These are phyloP conservation scores for Paraurostyla sp. DNA, from an alignment of 73 alveolate genomes.

Conservation along the genomic window DNA sequence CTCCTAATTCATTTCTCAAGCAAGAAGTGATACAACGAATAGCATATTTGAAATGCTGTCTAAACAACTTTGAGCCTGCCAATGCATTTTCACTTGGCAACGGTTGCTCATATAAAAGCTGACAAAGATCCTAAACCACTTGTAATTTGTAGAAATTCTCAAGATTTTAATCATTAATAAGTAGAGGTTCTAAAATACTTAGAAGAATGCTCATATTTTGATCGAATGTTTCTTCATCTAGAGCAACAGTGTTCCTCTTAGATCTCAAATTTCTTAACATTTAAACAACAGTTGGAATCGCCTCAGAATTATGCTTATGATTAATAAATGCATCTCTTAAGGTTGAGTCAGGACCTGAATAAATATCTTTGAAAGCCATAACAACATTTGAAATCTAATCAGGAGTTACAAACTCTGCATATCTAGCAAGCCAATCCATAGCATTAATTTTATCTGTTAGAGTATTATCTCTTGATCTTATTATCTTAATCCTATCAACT, in stretches of 20 bases:
- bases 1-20: conserved; percentile 37
- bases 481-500: conserved; percentile 58
- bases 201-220: conserved; percentile 57
- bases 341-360: conserved; percentile 39
- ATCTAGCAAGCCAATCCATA: conserved; percentile 81
- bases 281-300: conserved; percentile 51
- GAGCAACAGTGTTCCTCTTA: conserved; percentile 18
- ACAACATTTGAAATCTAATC: conserved; percentile 61
- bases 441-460: conserved; percentile 70
- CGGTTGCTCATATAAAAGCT: conserved; percentile 30
- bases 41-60: conserved; percentile 36
- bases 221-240: conserved; percentile 16
- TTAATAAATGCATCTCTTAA: conserved; percentile 41
- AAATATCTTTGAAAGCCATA: conserved; percentile 66
- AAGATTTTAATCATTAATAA: conserved; percentile 67
- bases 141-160: conserved; percentile 43
- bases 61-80: background rate
- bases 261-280: conserved; percentile 43
- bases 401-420: conserved; percentile 76
- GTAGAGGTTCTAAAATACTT: conserved; percentile 71
- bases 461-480: conserved; percentile 43
- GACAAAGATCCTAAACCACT: conserved; percentile 26
- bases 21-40: conserved; percentile 44
- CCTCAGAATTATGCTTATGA: conserved; percentile 58
- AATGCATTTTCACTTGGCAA: conserved; percentile 29